phyloP scores from a whole-genome alignment of 1,139 yeast species.

The Taiozyma onychis region DNA sequence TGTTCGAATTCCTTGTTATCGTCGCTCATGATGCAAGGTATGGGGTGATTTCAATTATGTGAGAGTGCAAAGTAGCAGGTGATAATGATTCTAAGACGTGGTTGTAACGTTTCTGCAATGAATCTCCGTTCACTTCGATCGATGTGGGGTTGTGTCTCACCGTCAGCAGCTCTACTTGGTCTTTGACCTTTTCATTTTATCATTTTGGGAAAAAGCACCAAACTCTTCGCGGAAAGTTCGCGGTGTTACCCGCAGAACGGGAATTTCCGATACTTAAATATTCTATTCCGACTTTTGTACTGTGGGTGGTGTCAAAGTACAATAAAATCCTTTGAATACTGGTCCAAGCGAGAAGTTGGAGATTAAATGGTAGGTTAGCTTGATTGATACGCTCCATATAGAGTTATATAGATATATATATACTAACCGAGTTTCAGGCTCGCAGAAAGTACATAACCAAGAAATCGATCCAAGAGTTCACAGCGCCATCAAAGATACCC shows the following conservation, averaged over 20 bases:
- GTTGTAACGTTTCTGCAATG: not conserved
- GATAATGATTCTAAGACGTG: not conserved
- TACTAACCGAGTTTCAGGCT: conserved; percentile 1
- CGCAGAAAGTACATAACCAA: conserved; percentile 17
- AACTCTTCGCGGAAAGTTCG: not conserved
- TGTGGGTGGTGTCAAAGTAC: not conserved
- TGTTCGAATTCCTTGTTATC: conserved; percentile 25
- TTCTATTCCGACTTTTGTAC: not conserved
- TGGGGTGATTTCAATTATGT: not conserved
- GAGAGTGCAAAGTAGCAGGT: not conserved
- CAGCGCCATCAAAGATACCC: conserved; percentile 29
- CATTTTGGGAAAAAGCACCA: not conserved
- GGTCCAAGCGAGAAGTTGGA: not conserved
- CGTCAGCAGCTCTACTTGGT: not conserved
- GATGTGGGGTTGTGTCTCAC: not conserved
- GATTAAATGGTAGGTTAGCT: not conserved
- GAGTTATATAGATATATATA: not conserved
- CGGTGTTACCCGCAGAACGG: not conserved
- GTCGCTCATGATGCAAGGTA: conserved; percentile 16
- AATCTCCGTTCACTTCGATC: not conserved
- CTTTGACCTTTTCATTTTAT: not conserved
- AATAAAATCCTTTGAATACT: not conserved
- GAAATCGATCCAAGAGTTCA: conserved; percentile 25
- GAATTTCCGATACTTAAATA: not conserved
- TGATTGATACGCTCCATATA: not conserved